phyloP scores from a whole-genome alignment of 495 filamentous ascomycete species.

The Penicillium nucicola region DNA sequence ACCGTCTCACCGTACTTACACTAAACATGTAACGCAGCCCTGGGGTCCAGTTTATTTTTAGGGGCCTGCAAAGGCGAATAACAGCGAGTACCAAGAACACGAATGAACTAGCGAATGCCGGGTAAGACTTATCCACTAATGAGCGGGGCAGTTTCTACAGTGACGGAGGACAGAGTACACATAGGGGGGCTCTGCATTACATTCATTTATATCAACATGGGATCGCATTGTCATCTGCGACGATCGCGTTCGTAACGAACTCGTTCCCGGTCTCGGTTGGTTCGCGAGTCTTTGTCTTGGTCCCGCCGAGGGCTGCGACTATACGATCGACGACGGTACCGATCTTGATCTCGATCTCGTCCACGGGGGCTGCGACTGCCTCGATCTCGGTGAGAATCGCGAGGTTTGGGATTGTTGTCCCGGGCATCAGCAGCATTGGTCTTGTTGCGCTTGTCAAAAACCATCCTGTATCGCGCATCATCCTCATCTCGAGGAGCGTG shows the following conservation, averaged over 20 bases:
- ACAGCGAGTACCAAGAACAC: neutral
- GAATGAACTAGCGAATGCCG: slow-evolving; percentile 3
- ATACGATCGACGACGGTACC: slow-evolving; percentile 35
- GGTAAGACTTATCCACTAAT: slow-evolving; percentile 5
- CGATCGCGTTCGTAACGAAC: slow-evolving; percentile 31
- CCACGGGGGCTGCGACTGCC: slow-evolving; percentile 50
- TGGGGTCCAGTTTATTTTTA: slow-evolving; percentile 23
- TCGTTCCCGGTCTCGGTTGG: slow-evolving; percentile 22
- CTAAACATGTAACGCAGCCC: slow-evolving; percentile 7
- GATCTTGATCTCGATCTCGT: slow-evolving; percentile 17
- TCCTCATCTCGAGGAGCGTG: slow-evolving; percentile 47
- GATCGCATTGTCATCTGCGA: slow-evolving; percentile 15
- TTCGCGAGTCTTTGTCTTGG: slow-evolving; percentile 19
- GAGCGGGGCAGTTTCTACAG: neutral
- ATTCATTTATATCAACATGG: slow-evolving; percentile 1
- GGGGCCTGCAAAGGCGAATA: slow-evolving; percentile 7
- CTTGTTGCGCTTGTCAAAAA: slow-evolving; percentile 62
- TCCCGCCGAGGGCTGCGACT: slow-evolving; percentile 49
- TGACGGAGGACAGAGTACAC: neutral
- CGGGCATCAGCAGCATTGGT: neutral
- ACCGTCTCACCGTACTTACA: slow-evolving; percentile 1
- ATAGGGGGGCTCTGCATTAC: neutral
- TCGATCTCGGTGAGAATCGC: slow-evolving; percentile 24
- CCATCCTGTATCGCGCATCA: slow-evolving; percentile 71
- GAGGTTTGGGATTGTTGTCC: slow-evolving; percentile 15